These are phyloP conservation scores for Ceratobasidium sp. DNA, from an alignment of 1,284 basidiomycete genomes.

Conservation along the genomic window DNA sequence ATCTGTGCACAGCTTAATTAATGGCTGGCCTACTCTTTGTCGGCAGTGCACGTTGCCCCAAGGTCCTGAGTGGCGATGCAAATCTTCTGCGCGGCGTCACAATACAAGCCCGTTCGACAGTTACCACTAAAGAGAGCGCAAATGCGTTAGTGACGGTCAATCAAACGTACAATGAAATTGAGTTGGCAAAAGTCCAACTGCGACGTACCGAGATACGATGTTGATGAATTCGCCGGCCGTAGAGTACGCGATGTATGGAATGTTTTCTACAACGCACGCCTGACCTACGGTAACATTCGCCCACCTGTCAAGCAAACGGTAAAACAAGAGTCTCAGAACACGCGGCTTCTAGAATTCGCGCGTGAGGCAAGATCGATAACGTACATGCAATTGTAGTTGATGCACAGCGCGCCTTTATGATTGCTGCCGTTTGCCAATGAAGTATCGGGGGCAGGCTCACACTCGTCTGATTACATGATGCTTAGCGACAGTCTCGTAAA, in stretches of 20 bases:
- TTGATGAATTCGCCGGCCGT: slow-evolving; percentile 70
- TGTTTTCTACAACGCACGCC: slow-evolving; percentile 79
- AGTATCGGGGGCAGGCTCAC: slow-evolving; percentile 70
- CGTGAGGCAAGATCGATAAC: slow-evolving; percentile 51
- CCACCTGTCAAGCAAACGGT: slow-evolving; percentile 64
- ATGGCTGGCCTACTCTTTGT: slow-evolving; percentile 74
- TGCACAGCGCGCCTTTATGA: slow-evolving; percentile 81
- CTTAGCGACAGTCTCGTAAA: background rate
- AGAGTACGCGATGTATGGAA: slow-evolving; percentile 75
- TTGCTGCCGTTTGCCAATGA: slow-evolving; percentile 77
- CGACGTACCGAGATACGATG: slow-evolving; percentile 75
- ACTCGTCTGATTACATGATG: slow-evolving; percentile 68
- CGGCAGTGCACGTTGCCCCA: slow-evolving; percentile 71
- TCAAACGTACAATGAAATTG: background rate
- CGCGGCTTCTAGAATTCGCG: background rate
- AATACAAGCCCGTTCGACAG: slow-evolving; percentile 74
- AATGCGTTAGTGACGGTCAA: background rate
- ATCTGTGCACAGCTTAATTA: background rate
- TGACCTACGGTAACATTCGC: slow-evolving; percentile 75
- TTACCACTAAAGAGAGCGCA: slow-evolving; percentile 63
- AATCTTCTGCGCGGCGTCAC: slow-evolving; percentile 68
- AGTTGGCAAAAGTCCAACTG: slow-evolving; percentile 50
- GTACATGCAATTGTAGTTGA: slow-evolving; percentile 83
- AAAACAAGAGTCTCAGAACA: slow-evolving; percentile 14
- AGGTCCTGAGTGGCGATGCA: slow-evolving; percentile 70